A percentile compares a stretch with the other conserved stretches of the same genome.
These are phyloP conservation scores for Leccinum fuscescens DNA, from an alignment of 1,284 basidiomycete species.

Conservation along the genomic window DNA sequence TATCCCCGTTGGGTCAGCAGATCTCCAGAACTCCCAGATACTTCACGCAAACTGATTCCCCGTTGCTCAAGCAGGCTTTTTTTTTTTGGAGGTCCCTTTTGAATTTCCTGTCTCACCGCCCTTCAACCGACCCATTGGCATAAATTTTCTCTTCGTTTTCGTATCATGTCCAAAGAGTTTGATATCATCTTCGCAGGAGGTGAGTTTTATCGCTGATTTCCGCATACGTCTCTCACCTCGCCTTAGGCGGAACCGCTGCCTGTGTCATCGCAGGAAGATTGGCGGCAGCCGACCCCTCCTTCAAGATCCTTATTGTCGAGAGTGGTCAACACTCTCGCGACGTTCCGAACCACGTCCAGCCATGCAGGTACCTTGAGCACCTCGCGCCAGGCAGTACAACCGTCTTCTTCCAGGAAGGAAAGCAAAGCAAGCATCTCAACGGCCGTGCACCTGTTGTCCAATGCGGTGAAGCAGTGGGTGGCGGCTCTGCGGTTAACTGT, in stretches of 20 bases:
- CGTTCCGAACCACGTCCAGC: constrained; percentile 47
- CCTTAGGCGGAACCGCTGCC: constrained; percentile 23
- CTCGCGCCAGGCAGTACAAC: constrained; percentile 39
- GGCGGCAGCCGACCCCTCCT: constrained; percentile 35
- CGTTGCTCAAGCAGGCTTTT: too few species aligned
- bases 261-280: background rate
- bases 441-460: constrained; percentile 44
- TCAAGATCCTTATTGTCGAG: constrained; percentile 43
- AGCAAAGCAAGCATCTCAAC: constrained; percentile 43
- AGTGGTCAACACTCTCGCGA: constrained; percentile 23
- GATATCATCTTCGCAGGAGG: constrained; percentile 1
- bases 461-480: constrained; percentile 51
- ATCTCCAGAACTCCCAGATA: too few species aligned
- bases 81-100: too few species aligned
- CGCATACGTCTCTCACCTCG: background rate
- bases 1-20: too few species aligned
- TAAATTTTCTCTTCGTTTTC: background rate
- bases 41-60: too few species aligned
- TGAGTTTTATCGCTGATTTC: background rate
- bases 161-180: background rate
- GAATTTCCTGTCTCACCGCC: too few species aligned
- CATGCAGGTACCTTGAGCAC: constrained; percentile 43
- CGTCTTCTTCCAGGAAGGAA: constrained; percentile 41
- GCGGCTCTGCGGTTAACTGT: constrained; percentile 61
- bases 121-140: too few species aligned